Base-by-base conservation (phyloP, 768 basidiomycete species). In the Heimioporus sp. region DNA sequence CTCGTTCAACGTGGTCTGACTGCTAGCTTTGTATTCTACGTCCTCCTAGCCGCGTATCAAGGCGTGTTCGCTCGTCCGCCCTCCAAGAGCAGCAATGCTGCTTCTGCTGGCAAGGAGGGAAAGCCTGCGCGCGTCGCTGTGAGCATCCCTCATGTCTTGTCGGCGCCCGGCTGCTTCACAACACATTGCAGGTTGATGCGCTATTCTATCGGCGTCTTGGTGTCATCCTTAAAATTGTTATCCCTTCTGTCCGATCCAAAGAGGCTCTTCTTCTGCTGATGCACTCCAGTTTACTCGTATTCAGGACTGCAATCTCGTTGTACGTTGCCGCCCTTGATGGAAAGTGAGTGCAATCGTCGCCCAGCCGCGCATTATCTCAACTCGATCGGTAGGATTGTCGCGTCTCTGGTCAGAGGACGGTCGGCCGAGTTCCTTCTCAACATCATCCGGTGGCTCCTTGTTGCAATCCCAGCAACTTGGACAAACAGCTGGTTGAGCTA, bases 271-370 rank as follows among this genome's bases (percentile, higher is more conserved):
- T 98, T 45, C 79, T 99, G 15, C 72, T 85, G 41, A 87, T 92
- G 78, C 95, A 98, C 70, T 91, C 93, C 13, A 83, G 85, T 62
- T 77, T 99, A 51, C 80, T 99, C 48, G 77, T 98, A 13, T 87
- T 91, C 57, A 76, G 96, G 59, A 98, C 96, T 4, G 86, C 90
- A 2, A 86, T 98, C 42, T 95, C 92, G 15, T 74, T 99, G 16
- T 98, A 97, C 64, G 93, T 99, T 43, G 96, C 96, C 7, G 83
- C 89, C 19, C 77, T 98, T 43, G 96, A 98, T 64, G 96, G 96
- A 69, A 87, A 82, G 89, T 91, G 61, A 58, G 84, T 75, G 15
- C 48, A 45, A 17, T 36, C 10, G 9, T 36, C 31, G 30, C 30
- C 38, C 48, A 37, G 30, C 45, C 15, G 38, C 9, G 36, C 28